These are phyloP conservation scores for Emmonsiellopsis sp. DNA, from an alignment of 2,329 filamentous ascomycete species.

Conservation along the genomic window DNA sequence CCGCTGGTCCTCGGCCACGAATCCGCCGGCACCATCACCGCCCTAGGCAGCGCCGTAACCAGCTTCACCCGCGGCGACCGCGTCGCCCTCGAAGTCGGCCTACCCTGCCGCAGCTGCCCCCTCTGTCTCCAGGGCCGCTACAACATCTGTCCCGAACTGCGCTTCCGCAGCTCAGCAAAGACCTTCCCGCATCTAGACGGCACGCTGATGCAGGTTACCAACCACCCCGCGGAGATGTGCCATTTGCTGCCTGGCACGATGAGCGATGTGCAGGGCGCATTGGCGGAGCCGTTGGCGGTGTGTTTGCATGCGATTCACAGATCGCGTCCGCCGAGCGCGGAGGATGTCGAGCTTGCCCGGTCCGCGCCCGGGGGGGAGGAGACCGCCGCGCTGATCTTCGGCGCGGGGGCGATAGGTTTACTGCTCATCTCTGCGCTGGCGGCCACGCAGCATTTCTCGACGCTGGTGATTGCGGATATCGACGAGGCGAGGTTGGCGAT, in stretches of 20 bases:
- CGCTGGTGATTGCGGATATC: constrained; percentile 53
- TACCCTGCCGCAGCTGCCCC: constrained; percentile 61
- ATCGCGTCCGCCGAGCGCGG: constrained; percentile 37
- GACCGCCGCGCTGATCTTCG: constrained; percentile 48
- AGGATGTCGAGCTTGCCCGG: constrained; percentile 29
- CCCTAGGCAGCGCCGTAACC: constrained; percentile 53
- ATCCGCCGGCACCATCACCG: constrained; percentile 68
- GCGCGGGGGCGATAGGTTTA: constrained; percentile 52
- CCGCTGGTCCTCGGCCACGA: constrained; percentile 74
- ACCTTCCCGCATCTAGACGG: constrained; percentile 53
- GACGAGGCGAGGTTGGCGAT: constrained; percentile 48
- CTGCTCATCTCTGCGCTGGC: constrained; percentile 50
- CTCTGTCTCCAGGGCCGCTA: constrained; percentile 49
- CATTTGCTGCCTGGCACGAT: constrained; percentile 47
- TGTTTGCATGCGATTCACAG: constrained; percentile 50
- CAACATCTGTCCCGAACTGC: constrained; percentile 52
- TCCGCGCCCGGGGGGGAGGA: constrained; percentile 26
- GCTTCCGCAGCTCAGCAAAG: constrained; percentile 51
- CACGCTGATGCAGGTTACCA: constrained; percentile 53
- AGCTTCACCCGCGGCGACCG: constrained; percentile 63
- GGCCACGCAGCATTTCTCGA: constrained; percentile 43
- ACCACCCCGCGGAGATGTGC: constrained; percentile 52
- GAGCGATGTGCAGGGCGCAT: constrained; percentile 46
- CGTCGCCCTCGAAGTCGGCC: constrained; percentile 85
- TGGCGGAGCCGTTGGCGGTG: constrained; percentile 52